Evolutionary conservation across 2,329 filamentous ascomycete genomes (phyloP), one percentile per base, ranked within the genome.

Genomic region (Eutypella sp.): DNA sequence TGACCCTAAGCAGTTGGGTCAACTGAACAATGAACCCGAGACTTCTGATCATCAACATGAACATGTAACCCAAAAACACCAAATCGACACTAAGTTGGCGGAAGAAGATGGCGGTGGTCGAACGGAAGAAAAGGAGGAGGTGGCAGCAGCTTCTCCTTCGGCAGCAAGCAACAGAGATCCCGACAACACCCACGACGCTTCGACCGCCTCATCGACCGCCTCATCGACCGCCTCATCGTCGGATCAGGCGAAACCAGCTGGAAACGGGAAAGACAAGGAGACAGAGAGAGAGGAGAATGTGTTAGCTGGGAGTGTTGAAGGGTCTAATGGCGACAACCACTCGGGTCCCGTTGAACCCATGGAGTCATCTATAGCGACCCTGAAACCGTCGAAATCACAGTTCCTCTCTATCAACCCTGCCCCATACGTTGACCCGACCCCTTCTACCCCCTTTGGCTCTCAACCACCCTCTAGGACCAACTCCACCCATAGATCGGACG

Each of bases 381-480:
- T 79, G 40, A 75, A 72, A 51, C 75, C 76, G 18, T 57, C 67
- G 18, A 67, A 68, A 16, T 60, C 68, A 20, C 70, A 73, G 48
- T 72, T 71, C 50, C 68, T 78, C 44, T 69, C 71, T 20, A 71
- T 76, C 47, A 71, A 76, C 49, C 66, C 74, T 10, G 55, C 53
- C 15, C 57, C 66, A 4, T 82, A 81, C 53, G 64, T 81, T 51
- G 79, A 82, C 55, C 78, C 79, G 19, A 80, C 79, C 6, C 78
- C 78, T 22, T 69, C 75, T 3, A 82, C 79, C 1, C 79, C 79
- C 11, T 66, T 69, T 42, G 67, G 68, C 31, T 82, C 78, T 3
- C 73, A 75, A 46, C 75, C 77, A 3, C 72, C 78, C 1, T 82
- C 84, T 15, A 69, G 84, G 68, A 73, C 78, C 58, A 70, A 79